Evolutionary conservation across 495 filamentous ascomycete species (phyloP), one percentile per base, ranked within the genome.

Genomic region (Hyphodiscus hymeniophilus): DNA sequence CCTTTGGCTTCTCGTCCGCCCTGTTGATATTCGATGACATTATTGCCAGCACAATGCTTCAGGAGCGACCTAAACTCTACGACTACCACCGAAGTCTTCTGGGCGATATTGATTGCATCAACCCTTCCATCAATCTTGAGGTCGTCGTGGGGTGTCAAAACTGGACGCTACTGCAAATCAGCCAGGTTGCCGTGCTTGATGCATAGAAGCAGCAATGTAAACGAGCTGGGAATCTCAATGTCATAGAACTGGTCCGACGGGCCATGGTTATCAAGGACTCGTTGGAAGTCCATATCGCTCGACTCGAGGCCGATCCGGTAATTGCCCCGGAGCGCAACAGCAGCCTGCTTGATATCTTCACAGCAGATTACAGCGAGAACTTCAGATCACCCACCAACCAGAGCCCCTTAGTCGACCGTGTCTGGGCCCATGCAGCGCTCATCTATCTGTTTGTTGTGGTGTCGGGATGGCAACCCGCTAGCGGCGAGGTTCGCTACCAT

Each of bases 181-280:
- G 60, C 49, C 58, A 65, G 51, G 60, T 65, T 23, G 49, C 64
- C 28, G 34, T 41, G 36, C 66, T 69, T 40, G 64, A 66, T 35
- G 56, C 62, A 18, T 67, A 63, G 64, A 66, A 66, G 57, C 55
- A 61, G 42, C 50, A 38, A 47, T 59, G 55, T 41, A 63, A 52
- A 31, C 50, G 32, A 31, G 50, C 47, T 32, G 62, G 62, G 30
- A 59, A 55, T 47, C 59, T 69, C 39, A 52, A 62, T 47, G 47
- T 61, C 13, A 53, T 66, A 45, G 59, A 67, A 31, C 56, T 69
- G 30, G 66, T 60, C 24, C 54, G 31, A 2, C 60, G 60, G 35
- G 62, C 60, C 12, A 58, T 48, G 34, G 23, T 34, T 23, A 66
- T 66, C 49, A 62, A 60, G 50, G 47, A 59, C 12, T 44, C n/a